These are phyloP conservation scores for Aspergillus intermedius DNA, from an alignment of 2,329 filamentous ascomycete species.

Conservation along the genomic window DNA sequence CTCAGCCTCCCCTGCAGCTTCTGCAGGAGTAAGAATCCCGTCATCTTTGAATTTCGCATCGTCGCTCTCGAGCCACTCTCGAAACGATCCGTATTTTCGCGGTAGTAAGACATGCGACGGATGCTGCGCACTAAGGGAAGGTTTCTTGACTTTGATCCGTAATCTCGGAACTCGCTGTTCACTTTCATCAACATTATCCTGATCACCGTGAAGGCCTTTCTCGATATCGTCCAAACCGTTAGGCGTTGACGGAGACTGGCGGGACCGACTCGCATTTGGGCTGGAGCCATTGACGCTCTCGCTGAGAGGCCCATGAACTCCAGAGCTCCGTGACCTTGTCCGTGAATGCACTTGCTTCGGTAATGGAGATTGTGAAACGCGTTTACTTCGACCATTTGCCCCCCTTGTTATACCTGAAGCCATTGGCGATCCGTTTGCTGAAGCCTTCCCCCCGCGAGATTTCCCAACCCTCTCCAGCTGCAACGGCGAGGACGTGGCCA, in stretches of 20 bases:
- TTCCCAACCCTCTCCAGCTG: constrained; percentile 26
- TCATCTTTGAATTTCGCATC: constrained; percentile 41
- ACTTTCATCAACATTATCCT: constrained; percentile 15
- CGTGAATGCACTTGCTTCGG: constrained; percentile 20
- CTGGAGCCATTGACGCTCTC: constrained; percentile 16
- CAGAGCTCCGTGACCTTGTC: constrained; percentile 25
- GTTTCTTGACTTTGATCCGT: constrained; percentile 47
- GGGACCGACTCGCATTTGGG: constrained; percentile 20
- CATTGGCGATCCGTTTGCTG: constrained; percentile 27
- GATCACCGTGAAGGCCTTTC: constrained; percentile 2
- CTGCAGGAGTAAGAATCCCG: constrained; percentile 49
- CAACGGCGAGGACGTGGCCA: constrained; percentile 26
- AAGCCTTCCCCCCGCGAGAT: constrained; percentile 20
- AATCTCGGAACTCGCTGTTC: constrained; percentile 27
- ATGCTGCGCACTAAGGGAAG: constrained; percentile 45
- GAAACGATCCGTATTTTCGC: constrained; percentile 46
- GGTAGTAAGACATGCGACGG: constrained; percentile 44
- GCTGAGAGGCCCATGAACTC: constrained; percentile 10
- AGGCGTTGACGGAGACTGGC: constrained; percentile 18
- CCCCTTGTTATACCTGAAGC: constrained; percentile 14
- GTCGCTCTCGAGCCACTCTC: constrained; percentile 59
- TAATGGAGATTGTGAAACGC: constrained; percentile 21
- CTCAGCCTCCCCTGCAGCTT: constrained; percentile 61
- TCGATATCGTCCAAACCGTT: constrained; percentile 10
- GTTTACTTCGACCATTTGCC: constrained; percentile 14